phyloP scores from a whole-genome alignment of 352 stramenopile species.

The Elongisporangium prolatum region DNA sequence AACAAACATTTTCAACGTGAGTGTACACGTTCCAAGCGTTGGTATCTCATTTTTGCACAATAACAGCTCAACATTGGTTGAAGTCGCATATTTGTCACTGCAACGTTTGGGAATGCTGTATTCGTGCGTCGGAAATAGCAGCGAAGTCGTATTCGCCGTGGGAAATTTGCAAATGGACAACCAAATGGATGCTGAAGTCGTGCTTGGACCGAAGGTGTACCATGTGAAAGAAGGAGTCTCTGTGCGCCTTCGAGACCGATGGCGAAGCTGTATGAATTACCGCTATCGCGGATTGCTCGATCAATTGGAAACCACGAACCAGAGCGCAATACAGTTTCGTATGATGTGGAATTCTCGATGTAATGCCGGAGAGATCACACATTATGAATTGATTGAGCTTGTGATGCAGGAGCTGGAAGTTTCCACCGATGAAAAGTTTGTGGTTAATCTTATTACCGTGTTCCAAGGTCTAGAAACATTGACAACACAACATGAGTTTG shows the following conservation, averaged over 20 bases:
- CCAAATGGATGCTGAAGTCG: slow-evolving; percentile 85
- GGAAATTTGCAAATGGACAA: slow-evolving; percentile 89
- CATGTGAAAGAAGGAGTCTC: slow-evolving; percentile 84
- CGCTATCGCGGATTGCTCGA: slow-evolving; percentile 80
- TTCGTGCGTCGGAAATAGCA: slow-evolving; percentile 70
- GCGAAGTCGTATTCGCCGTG: slow-evolving; percentile 75
- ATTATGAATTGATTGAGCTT: slow-evolving; percentile 85
- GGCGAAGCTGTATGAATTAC: slow-evolving; percentile 81
- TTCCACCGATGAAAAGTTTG: slow-evolving; percentile 88
- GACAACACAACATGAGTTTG: slow-evolving; percentile 67
- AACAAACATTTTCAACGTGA: slow-evolving; percentile 69
- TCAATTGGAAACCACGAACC: slow-evolving; percentile 57
- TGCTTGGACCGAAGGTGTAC: slow-evolving; percentile 77
- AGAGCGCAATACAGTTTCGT: slow-evolving; percentile 79
- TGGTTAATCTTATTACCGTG: slow-evolving; percentile 86
- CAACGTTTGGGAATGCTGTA: slow-evolving; percentile 77
- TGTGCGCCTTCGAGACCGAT: slow-evolving; percentile 77
- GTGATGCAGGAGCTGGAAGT: slow-evolving; percentile 87
- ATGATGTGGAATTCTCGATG: slow-evolving; percentile 86
- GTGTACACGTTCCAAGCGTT: slow-evolving; percentile 75
- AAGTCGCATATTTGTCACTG: slow-evolving; percentile 86
- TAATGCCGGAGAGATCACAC: slow-evolving; percentile 70
- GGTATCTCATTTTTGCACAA: slow-evolving; percentile 84
- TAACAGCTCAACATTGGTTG: slow-evolving; percentile 72
- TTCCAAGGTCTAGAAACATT: slow-evolving; percentile 83